phyloP scores from a whole-genome alignment of 2,329 filamentous ascomycete genomes.

The Cytospora piceicola region DNA sequence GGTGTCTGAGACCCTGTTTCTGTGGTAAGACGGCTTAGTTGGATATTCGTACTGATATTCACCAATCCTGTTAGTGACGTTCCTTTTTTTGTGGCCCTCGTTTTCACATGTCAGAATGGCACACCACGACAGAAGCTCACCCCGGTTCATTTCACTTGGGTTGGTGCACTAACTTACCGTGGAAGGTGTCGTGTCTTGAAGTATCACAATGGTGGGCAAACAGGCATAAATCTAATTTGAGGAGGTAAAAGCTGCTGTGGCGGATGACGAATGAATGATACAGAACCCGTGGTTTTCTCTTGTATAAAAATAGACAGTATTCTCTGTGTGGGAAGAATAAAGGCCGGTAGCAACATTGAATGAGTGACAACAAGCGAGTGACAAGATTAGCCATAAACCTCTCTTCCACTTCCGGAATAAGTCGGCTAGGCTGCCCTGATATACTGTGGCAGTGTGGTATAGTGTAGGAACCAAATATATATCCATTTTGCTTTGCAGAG shows the following conservation, averaged over 20 bases:
- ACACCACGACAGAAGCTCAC: background rate
- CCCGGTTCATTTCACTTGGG: background rate
- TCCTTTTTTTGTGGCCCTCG: background rate
- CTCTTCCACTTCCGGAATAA: background rate
- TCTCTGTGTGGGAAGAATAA: background rate
- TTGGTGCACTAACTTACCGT: background rate
- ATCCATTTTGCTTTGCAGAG: background rate
- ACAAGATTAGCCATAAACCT: background rate
- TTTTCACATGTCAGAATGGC: background rate
- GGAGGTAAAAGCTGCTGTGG: background rate
- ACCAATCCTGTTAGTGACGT: background rate
- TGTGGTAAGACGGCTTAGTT: background rate
- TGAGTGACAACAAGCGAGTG: background rate
- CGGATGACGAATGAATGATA: background rate
- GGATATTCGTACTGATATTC: background rate
- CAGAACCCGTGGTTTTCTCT: background rate
- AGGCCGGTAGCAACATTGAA: no score
- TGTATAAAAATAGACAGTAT: background rate
- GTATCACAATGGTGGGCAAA: background rate
- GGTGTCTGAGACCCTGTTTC: background rate
- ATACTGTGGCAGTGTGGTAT: no score
- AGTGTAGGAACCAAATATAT: background rate
- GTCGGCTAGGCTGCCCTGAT: no score
- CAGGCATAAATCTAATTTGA: background rate
- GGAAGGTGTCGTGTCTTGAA: background rate